phyloP scores from a whole-genome alignment of 2,329 filamentous ascomycete species.

The Fusarium buxicola region DNA sequence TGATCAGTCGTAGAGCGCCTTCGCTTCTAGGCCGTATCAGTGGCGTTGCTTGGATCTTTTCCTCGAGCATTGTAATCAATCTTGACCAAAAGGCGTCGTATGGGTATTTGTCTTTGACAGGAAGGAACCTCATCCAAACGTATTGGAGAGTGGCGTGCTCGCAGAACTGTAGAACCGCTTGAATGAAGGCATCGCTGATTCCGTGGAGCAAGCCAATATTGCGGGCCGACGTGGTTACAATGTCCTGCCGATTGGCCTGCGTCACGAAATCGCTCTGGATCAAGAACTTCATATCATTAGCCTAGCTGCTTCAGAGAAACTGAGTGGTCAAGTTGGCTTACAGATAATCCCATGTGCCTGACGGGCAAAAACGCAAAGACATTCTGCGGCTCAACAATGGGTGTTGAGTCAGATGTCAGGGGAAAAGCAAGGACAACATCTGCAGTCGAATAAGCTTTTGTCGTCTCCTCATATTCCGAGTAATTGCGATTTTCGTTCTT shows the following conservation, averaged over 20 bases:
- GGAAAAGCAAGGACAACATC: slow-evolving; percentile 39
- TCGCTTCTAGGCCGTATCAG: slow-evolving; percentile 3
- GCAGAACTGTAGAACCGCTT: slow-evolving; percentile 28
- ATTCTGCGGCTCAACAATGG: slow-evolving; percentile 6
- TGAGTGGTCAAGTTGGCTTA: not conserved
- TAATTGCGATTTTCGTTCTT: slow-evolving; percentile 24
- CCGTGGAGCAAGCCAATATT: slow-evolving; percentile 10
- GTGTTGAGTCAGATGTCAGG: not conserved
- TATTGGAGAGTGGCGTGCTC: slow-evolving; percentile 25
- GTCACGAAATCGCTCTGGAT: slow-evolving; percentile 36
- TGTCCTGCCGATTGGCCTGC: slow-evolving; percentile 24
- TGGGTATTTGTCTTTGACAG: not conserved
- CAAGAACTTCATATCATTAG: slow-evolving; percentile 19
- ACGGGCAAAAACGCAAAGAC: slow-evolving; percentile 34
- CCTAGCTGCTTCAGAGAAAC: not conserved
- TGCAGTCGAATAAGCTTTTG: not conserved
- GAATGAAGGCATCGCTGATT: slow-evolving; percentile 1
- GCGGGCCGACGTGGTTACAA: slow-evolving; percentile 20
- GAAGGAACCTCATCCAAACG: slow-evolving; percentile 30
- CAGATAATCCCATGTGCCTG: slow-evolving; percentile 9
- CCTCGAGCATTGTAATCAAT: not conserved
- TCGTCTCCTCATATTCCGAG: not conserved
- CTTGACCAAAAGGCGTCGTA: slow-evolving; percentile 22
- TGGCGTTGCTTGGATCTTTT: not conserved
- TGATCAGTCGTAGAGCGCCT: not conserved